Percentiles rank a stretch among this genome's conserved stretches.
These are phyloP conservation scores for Alternaria arbusti DNA, from an alignment of 2,329 filamentous ascomycete genomes.

Conservation along the genomic window DNA sequence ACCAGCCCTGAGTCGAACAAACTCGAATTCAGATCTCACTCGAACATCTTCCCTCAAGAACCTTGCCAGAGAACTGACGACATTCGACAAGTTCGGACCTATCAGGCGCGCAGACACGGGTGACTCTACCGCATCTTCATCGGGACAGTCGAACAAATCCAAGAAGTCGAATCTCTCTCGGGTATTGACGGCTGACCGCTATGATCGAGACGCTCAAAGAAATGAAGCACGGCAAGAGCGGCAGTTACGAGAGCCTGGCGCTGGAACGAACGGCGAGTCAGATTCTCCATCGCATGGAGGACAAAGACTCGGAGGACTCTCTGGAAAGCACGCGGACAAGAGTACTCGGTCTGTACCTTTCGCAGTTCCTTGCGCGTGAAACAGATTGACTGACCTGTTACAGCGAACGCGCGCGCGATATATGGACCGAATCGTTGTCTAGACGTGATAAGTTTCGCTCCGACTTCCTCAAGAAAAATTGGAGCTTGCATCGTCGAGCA, in stretches of 20 bases:
- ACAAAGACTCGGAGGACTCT: slow-evolving; percentile 42
- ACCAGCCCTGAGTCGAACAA: slow-evolving; percentile 15
- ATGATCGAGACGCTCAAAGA: slow-evolving; percentile 46
- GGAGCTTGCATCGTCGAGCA: slow-evolving; percentile 47
- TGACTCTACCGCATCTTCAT: slow-evolving; percentile 11
- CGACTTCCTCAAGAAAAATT: slow-evolving; percentile 42
- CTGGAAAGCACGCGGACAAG: slow-evolving; percentile 42
- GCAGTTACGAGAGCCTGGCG: slow-evolving; percentile 36
- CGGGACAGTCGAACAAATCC: slow-evolving; percentile 9
- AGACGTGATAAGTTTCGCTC: slow-evolving; percentile 46
- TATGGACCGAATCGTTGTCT: slow-evolving; percentile 45
- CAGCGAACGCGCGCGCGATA: slow-evolving; percentile 45
- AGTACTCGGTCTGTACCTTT: slow-evolving; percentile 33
- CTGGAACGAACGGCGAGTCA: slow-evolving; percentile 39
- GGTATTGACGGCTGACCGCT: slow-evolving; percentile 14
- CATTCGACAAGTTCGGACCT: slow-evolving; percentile 11
- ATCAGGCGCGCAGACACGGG: slow-evolving; percentile 11
- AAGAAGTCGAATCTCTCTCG: slow-evolving; percentile 9
- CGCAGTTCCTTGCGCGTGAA: background rate
- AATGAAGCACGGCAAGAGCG: slow-evolving; percentile 42
- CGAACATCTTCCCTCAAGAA: slow-evolving; percentile 2
- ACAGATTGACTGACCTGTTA: background rate
- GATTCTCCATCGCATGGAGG: slow-evolving; percentile 44
- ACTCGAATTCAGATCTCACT: slow-evolving; percentile 13
- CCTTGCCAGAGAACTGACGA: background rate